Conservation (phyloP, 805 yeast species). For the Candida multigemmis region DNA sequence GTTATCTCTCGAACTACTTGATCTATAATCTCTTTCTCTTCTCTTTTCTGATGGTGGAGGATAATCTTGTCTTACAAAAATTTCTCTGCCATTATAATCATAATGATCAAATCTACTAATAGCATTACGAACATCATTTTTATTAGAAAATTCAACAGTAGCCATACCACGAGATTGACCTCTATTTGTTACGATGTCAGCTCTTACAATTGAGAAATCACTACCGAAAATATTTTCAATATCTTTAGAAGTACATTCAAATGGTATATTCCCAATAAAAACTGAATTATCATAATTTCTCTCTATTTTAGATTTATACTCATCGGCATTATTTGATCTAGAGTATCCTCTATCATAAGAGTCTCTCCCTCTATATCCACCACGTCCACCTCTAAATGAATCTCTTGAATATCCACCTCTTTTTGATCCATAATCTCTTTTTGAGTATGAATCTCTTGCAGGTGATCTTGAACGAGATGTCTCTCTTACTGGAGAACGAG, state of each 20-base stretch:
- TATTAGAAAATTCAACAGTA: slow-evolving; percentile 70
- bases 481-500: slow-evolving; percentile 22
- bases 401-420: slow-evolving; percentile 12
- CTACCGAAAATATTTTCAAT: slow-evolving; percentile 50
- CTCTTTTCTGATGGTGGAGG: slow-evolving; percentile 53
- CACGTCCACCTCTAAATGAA: slow-evolving; percentile 11
- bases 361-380: slow-evolving; percentile 13
- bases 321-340: slow-evolving; percentile 22
- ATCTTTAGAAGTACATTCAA: slow-evolving; percentile 49
- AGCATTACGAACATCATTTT: slow-evolving; percentile 62
- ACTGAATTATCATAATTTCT: slow-evolving; percentile 63
- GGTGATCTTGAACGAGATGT: slow-evolving; percentile 19
- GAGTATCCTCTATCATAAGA: slow-evolving; percentile 9
- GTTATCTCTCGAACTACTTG: slow-evolving; percentile 8
- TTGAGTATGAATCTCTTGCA: slow-evolving; percentile 6
- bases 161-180: slow-evolving; percentile 88
- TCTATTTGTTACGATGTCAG: slow-evolving; percentile 71
- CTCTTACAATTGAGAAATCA: slow-evolving; percentile 51
- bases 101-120: slow-evolving; percentile 61
- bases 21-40: slow-evolving; percentile 8
- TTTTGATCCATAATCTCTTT: slow-evolving; percentile 23
- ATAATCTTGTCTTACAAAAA: slow-evolving; percentile 85
- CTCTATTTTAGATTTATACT: slow-evolving; percentile 23
- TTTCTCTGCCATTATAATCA: slow-evolving; percentile 61
- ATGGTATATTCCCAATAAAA: slow-evolving; percentile 70